A percentile compares a stretch with the other conserved stretches of the same genome.
Evolutionary conservation across 306 rosid species (phyloP).

Genomic region (Carpinus viminea): DNA sequence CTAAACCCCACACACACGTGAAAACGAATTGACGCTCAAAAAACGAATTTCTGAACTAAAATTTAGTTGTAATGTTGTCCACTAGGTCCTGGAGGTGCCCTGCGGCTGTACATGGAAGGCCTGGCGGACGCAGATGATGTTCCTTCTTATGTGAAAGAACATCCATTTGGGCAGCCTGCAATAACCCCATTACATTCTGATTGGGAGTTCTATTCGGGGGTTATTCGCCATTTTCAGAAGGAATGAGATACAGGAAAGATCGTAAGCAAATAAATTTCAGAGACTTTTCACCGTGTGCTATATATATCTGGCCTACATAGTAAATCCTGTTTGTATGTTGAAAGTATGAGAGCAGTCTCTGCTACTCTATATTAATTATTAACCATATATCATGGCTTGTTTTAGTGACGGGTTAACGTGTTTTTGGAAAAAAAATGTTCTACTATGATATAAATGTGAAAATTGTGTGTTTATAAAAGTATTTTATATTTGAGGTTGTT

Average conservation of each 20-base stretch:
- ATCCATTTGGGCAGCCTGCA: constrained; percentile 41
- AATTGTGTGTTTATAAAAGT: no score
- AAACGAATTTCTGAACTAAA: not conserved
- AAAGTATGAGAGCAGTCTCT: no score
- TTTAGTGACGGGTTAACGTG: no score
- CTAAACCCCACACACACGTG: no score
- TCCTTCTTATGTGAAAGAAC: constrained; percentile 13
- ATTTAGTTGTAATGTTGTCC: not conserved
- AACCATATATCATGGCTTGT: no score
- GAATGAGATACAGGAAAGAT: not conserved
- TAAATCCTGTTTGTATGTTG: not conserved
- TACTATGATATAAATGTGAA: no score
- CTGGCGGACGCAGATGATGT: constrained; percentile 37
- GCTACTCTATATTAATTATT: no score
- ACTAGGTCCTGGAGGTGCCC: constrained; percentile 29
- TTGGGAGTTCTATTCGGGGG: constrained; percentile 27
- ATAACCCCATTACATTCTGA: constrained; percentile 28
- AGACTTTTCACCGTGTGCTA: no score
- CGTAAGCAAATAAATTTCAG: not conserved
- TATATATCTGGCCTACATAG: no score
- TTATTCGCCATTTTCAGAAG: constrained; percentile 11
- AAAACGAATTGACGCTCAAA: no score
- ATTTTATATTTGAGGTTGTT: no score
- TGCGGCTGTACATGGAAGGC: constrained; percentile 31
- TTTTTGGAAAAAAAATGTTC: no score